These are phyloP conservation scores for Lodderomyces elongisporus DNA, from an alignment of 1,139 yeast genomes.

Conservation along the genomic window DNA sequence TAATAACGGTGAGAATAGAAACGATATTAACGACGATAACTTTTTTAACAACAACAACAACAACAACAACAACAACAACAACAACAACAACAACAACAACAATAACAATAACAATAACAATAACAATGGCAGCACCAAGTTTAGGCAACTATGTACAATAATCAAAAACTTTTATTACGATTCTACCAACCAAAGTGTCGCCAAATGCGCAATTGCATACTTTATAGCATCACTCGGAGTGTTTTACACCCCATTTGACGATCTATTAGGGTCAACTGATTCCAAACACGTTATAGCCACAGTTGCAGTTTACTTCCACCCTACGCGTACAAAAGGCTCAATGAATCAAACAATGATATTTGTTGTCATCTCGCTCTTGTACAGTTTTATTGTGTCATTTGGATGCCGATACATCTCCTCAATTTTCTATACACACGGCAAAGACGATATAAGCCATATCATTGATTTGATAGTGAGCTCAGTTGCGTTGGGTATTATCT, in stretches of 20 bases:
- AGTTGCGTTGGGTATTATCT: constrained; percentile 57
- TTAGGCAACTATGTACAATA: neutral
- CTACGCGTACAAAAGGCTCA: constrained; percentile 72
- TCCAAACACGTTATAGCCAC: constrained; percentile 81
- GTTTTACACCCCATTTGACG: constrained; percentile 55
- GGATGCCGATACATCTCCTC: constrained; percentile 52
- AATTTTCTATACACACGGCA: constrained; percentile 39
- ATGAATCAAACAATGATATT: constrained; percentile 72
- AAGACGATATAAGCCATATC: constrained; percentile 48
- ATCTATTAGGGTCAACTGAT: constrained; percentile 59
- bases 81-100: too few relatives aligned
- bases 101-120: neutral
- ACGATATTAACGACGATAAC: too few relatives aligned
- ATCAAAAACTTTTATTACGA: constrained; percentile 5
- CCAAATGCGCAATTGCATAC: constrained; percentile 71
- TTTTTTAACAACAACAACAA: too few relatives aligned
- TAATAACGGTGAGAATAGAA: too few relatives aligned
- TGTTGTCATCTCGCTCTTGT: constrained; percentile 52
- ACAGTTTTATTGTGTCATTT: constrained; percentile 53
- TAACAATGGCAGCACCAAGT: neutral
- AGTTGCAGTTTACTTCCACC: constrained; percentile 80
- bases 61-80: too few relatives aligned
- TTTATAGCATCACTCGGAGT: constrained; percentile 70
- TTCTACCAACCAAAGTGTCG: constrained; percentile 28
- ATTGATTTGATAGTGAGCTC: constrained; percentile 55